Conservation (phyloP, 2,329 filamentous ascomycete genomes). For the Byssoonygena ceratinophila region DNA sequence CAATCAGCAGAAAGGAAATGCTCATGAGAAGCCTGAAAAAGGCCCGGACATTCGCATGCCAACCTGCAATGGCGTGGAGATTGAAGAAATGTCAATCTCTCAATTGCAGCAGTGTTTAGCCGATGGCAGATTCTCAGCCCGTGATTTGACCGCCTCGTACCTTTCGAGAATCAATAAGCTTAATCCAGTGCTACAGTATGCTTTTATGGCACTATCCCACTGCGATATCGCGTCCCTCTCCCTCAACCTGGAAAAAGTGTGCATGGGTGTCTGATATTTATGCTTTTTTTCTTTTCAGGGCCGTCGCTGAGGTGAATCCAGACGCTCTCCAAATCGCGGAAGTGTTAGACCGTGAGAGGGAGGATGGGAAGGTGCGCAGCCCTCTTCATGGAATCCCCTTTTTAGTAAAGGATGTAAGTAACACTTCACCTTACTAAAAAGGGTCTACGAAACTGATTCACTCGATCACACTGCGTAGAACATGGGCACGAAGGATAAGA, state of each 20-base stretch:
- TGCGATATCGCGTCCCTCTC: not conserved
- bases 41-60: not conserved
- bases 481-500: slow-evolving; percentile 56
- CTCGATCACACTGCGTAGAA: slow-evolving; percentile 33
- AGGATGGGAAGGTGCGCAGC: slow-evolving; percentile 47
- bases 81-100: slow-evolving; percentile 10
- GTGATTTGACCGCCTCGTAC: slow-evolving; percentile 7
- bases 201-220: not conserved
- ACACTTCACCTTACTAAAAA: not conserved
- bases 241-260: not conserved
- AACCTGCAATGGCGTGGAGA: slow-evolving; percentile 8
- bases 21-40: not conserved
- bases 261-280: not conserved
- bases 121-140: slow-evolving; percentile 9
- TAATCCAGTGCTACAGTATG: slow-evolving; percentile 11
- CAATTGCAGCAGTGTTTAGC: slow-evolving; percentile 9
- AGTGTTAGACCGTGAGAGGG: slow-evolving; percentile 51
- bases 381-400: slow-evolving; percentile 67
- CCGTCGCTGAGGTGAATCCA: slow-evolving; percentile 56
- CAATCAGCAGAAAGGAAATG: not conserved
- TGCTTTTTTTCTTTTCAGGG: slow-evolving; percentile 18
- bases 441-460: not conserved
- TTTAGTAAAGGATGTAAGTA: slow-evolving; percentile 52
- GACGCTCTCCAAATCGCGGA: slow-evolving; percentile 54
- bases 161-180: slow-evolving; percentile 6